These are phyloP conservation scores for Podospora bellae-mahoneyi DNA, from an alignment of 495 filamentous ascomycete species.

Conservation along the genomic window DNA sequence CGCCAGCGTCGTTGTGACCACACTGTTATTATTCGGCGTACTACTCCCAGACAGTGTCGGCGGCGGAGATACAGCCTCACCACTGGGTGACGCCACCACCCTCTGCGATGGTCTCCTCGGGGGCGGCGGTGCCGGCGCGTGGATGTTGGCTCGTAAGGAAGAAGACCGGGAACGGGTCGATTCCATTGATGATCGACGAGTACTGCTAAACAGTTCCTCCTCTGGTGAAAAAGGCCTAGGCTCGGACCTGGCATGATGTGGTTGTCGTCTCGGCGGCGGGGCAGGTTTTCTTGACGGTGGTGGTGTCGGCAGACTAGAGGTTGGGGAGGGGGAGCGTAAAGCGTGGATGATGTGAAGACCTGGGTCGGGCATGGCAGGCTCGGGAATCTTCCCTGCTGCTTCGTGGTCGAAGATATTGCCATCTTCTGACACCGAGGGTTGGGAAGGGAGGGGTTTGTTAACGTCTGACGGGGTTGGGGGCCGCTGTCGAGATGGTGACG, in stretches of 20 bases:
- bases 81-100: conserved; percentile 2
- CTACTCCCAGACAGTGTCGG: background rate
- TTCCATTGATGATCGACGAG: conserved; percentile 42
- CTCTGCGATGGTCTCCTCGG: conserved; percentile 40
- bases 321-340: conserved; percentile 26
- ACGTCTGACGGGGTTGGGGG: conserved; percentile 40
- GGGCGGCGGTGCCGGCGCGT: conserved; percentile 44
- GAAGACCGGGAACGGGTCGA: conserved; percentile 43
- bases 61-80: conserved; percentile 9
- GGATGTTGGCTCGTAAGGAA: conserved; percentile 34
- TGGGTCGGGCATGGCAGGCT: conserved; percentile 28
- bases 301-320: conserved; percentile 21
- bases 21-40: conserved; percentile 7
- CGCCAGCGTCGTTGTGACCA: background rate
- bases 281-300: conserved; percentile 38
- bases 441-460: conserved; percentile 49
- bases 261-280: conserved; percentile 48
- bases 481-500: conserved; percentile 12
- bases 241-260: conserved; percentile 38
- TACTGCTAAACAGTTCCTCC: conserved; percentile 29
- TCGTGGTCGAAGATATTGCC: conserved; percentile 45
- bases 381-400: conserved; percentile 45
- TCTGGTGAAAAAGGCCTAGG: conserved; percentile 29
- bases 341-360: conserved; percentile 28
- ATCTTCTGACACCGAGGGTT: conserved; percentile 38